Base-by-base conservation (phyloP, 257 asterid genomes). In the Solanum virginianum region DNA sequence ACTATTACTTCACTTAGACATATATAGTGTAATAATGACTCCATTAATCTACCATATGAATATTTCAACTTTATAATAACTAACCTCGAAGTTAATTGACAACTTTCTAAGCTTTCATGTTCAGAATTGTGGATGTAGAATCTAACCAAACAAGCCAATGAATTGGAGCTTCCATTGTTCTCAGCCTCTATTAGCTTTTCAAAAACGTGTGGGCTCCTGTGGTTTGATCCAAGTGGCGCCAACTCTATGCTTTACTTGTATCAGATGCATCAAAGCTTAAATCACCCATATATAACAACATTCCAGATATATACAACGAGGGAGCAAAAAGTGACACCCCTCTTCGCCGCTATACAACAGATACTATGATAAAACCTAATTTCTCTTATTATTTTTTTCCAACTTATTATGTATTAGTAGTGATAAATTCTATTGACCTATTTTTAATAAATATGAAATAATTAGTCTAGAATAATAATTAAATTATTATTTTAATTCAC, bases 271-370 rank as follows among this genome's bases (percentile, higher is more conserved):
- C 93, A 88, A 95, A 90, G 17, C 97, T 97, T 85, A 90, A 86
- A 26, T 89, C 90, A 54, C 98, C 95, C 99, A 95, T 94, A 91
- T 97, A 97, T 94, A 97, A 85, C 88, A 97, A 89, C 98, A 95
- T 91, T 65, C 95, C 96, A 29, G 97, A 94, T 86, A 95, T 90
- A 83, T 95, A 97, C 91, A 97, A 82, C 92, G 95, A 87, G 2
- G 99, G 98, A 68, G 98, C 99, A 87, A 97, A 92, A 88, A 95
- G 89, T 79, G 95, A 91, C 89, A 97, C 89, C 87, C 98, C 96
- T 89, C 97, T 91, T 75, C 98, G 89, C 86, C 92, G 90, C 88
- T 94, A 94, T 85, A 93, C 89, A 6, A 91, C 91, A 2, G 97
- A 92, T 80, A 97, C 90, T 85, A 97, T 85, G 18, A 93, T 88